Base-by-base conservation (phyloP, 2,329 filamentous ascomycete species). In the Pyrenophora tritici-repentis region DNA sequence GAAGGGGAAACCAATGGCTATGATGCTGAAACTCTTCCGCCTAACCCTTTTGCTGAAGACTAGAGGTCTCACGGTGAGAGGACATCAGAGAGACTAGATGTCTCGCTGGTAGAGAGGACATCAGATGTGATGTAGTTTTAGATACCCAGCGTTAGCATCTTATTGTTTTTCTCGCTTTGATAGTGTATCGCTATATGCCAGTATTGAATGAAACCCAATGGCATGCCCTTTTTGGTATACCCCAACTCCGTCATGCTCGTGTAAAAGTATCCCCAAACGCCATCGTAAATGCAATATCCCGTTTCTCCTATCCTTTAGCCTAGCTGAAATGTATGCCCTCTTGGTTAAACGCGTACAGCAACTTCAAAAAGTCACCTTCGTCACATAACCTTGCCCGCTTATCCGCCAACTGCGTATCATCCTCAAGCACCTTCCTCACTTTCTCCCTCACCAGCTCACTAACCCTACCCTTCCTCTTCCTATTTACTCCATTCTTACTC, bases 321-420 rank as follows among this genome's bases (percentile, higher is more conserved):
- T 63, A 91, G 56, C 84, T 88, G 73, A 97, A 97, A 77, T 97
- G 93, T 53, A 97, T 93, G 22, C 91, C 91, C 71, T 96, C 90
- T 60, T 90, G 85, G 71, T 97, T 96, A 74, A 97, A 96, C 2
- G 89, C 88, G 73, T 82, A 85, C 56, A 96, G 75, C 59, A 97
- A 74, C 62, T 86, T 87, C 70, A 99, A 76, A 70, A 97, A 97
- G 66, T 96, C 92, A 44, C 89, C 92, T 76, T 97, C 91, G 67
- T 97, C 91, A 67, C 91, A 95, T 79, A 94, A 87, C 55, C 90
- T 83, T 9, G 92, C 84, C 59, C 93, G 81, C 77, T 89, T 90
- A 54, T 96, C 90, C 3, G 86, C 87, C 46, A 97, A 79, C 40
- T 86, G 83, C 0, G 92, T 96, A 49, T 88, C 86, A 58, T 88